A percentile compares a stretch with the other conserved stretches of the same genome.
These are phyloP conservation scores for Citrus medica DNA, from an alignment of 345 rosid genomes.

Conservation along the genomic window DNA sequence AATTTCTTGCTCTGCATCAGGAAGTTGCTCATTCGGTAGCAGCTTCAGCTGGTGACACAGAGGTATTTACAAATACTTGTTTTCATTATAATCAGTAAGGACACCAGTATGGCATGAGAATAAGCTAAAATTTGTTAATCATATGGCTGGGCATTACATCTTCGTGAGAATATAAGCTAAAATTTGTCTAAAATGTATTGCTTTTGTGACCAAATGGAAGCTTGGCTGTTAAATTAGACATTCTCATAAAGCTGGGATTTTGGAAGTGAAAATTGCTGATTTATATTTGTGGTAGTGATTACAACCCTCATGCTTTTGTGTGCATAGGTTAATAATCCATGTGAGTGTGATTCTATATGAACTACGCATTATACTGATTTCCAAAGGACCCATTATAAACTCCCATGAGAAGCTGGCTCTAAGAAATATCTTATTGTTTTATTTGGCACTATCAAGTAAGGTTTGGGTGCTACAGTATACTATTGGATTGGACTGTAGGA, in stretches of 20 bases:
- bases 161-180: no score
- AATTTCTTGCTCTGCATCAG: no score
- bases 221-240: neutral
- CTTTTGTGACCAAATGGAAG: neutral
- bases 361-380: neutral
- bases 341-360: neutral
- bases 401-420: neutral
- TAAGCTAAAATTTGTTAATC: neutral
- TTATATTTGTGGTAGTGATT: neutral
- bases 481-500: neutral
- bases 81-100: no score
- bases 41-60: no score
- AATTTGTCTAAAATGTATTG: neutral
- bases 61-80: no score
- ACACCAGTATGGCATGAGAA: no score
- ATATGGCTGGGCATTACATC: neutral
- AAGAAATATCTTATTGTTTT: neutral
- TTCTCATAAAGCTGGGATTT: neutral
- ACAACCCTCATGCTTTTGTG: neutral
- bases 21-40: no score
- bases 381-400: neutral
- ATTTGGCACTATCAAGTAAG: neutral
- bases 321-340: neutral
- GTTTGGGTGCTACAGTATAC: neutral
- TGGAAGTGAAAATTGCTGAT: neutral